Evolutionary conservation across 768 basidiomycete genomes (phyloP).

Genomic region (Peribolospora baueri): DNA sequence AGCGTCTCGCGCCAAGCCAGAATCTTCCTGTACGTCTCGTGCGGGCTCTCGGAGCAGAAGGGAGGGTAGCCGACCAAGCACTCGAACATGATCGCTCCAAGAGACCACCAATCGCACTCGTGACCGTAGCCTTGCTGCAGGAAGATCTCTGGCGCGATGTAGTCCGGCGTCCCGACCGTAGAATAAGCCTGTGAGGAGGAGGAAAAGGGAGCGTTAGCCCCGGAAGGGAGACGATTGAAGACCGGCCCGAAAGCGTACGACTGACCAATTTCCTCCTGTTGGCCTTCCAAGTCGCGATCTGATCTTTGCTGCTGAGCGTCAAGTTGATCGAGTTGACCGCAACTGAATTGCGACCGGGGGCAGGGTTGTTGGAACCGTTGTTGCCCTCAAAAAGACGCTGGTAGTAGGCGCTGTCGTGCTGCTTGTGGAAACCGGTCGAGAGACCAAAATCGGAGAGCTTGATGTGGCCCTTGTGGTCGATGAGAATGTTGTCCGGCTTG

Average conservation of each 20-base stretch:
- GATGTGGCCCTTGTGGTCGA: constrained; percentile 89
- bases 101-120: constrained; percentile 98
- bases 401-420: constrained; percentile 89
- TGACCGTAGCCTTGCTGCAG: constrained; percentile 89
- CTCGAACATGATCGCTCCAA: constrained; percentile 97
- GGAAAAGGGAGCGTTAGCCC: background rate
- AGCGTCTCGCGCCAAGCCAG: constrained; percentile 78
- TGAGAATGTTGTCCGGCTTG: constrained; percentile 96
- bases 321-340: constrained; percentile 93
- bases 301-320: constrained; percentile 64
- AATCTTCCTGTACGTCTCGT: constrained; percentile 95
- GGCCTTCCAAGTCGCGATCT: constrained; percentile 94
- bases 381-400: constrained; percentile 55
- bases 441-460: constrained; percentile 97
- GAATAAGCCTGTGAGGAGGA: constrained; percentile 52
- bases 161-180: constrained; percentile 87
- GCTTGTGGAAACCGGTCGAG: constrained; percentile 97
- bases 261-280: constrained; percentile 78
- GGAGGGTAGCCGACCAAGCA: constrained; percentile 91
- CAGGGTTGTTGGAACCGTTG: constrained; percentile 11
- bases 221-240: background rate
- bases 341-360: constrained; percentile 59
- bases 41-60: constrained; percentile 86
- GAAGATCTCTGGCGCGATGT: constrained; percentile 95
- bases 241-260: background rate